A percentile compares a stretch with the other conserved stretches of the same genome.
phyloP scores from a whole-genome alignment of 805 yeast species.

The Yarrowia hollandica region DNA sequence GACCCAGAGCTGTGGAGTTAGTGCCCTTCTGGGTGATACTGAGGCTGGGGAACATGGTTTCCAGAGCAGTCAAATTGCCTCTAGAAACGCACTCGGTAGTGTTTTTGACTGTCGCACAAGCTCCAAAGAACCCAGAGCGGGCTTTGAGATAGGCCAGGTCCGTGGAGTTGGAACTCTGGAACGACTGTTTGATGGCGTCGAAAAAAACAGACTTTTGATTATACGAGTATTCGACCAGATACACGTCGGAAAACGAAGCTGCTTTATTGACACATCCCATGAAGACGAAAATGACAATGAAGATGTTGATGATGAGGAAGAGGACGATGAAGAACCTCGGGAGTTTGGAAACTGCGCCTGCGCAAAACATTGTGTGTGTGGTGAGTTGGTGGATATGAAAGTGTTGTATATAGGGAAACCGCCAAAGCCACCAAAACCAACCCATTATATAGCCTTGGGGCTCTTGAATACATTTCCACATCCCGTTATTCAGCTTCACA shows the following conservation, averaged over 20 bases:
- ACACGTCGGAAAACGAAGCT: slow-evolving; percentile 1
- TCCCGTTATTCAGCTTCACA: too few species aligned
- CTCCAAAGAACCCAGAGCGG: not conserved
- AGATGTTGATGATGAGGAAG: slow-evolving; percentile 11
- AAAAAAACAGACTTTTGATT: slow-evolving; percentile 15
- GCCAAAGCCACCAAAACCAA: too few species aligned
- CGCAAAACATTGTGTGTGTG: not conserved
- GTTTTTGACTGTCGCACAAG: not conserved
- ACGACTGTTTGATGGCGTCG: not conserved
- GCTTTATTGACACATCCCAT: slow-evolving; percentile 4
- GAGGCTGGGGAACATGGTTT: slow-evolving; percentile 1
- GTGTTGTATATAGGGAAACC: too few species aligned
- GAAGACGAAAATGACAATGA: slow-evolving; percentile 3
- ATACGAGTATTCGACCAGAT: slow-evolving; percentile 11
- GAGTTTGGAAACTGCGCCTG: slow-evolving; percentile 1
- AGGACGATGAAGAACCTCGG: slow-evolving; percentile 14
- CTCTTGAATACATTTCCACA: too few species aligned
- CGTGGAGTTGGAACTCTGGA: not conserved
- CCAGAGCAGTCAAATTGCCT: slow-evolving; percentile 7
- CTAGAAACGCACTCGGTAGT: slow-evolving; percentile 4
- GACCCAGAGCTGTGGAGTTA: not conserved
- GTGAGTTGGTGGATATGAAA: not conserved
- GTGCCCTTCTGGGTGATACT: not conserved
- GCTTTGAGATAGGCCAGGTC: not conserved
- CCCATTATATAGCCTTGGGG: not conserved